phyloP scores from a whole-genome alignment of 2,329 filamentous ascomycete genomes.

The Cladosporium velox region DNA sequence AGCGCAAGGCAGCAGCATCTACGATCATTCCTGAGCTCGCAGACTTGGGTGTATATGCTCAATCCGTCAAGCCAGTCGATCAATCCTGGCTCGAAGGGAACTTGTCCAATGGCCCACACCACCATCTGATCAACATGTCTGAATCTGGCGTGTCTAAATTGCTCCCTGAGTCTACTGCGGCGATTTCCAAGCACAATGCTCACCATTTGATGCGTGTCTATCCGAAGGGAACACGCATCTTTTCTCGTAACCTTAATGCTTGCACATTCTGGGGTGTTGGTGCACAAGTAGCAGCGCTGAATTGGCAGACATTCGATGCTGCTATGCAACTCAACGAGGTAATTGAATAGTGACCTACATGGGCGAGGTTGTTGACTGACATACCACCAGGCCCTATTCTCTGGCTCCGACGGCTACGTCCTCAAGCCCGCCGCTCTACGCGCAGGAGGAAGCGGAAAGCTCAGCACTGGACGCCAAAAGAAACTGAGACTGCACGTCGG shows the following conservation, averaged over 20 bases:
- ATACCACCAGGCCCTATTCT: slow-evolving; percentile 56
- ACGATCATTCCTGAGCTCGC: slow-evolving; percentile 66
- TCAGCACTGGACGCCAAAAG: slow-evolving; percentile 52
- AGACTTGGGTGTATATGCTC: slow-evolving; percentile 67
- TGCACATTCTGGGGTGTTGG: slow-evolving; percentile 67
- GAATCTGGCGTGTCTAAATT: slow-evolving; percentile 60
- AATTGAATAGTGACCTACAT: too few relatives aligned
- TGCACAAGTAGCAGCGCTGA: slow-evolving; percentile 69
- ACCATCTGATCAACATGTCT: slow-evolving; percentile 70
- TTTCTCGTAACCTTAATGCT: slow-evolving; percentile 64
- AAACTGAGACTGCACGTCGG: slow-evolving; percentile 60
- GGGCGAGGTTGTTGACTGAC: not conserved
- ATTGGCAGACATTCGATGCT: slow-evolving; percentile 68
- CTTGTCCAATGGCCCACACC: slow-evolving; percentile 56
- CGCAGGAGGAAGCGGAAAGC: slow-evolving; percentile 54
- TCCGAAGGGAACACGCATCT: slow-evolving; percentile 69
- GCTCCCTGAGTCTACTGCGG: slow-evolving; percentile 49
- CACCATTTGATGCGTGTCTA: slow-evolving; percentile 70
- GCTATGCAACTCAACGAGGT: slow-evolving; percentile 66
- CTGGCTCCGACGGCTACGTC: slow-evolving; percentile 65
- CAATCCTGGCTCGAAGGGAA: slow-evolving; percentile 64
- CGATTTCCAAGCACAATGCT: slow-evolving; percentile 63
- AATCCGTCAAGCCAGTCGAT: slow-evolving; percentile 67
- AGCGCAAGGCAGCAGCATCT: slow-evolving; percentile 49
- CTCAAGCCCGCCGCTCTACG: slow-evolving; percentile 65